Evolutionary conservation across 2,329 filamentous ascomycete species (phyloP).

Genomic region (Aspergillus carbonarius): DNA sequence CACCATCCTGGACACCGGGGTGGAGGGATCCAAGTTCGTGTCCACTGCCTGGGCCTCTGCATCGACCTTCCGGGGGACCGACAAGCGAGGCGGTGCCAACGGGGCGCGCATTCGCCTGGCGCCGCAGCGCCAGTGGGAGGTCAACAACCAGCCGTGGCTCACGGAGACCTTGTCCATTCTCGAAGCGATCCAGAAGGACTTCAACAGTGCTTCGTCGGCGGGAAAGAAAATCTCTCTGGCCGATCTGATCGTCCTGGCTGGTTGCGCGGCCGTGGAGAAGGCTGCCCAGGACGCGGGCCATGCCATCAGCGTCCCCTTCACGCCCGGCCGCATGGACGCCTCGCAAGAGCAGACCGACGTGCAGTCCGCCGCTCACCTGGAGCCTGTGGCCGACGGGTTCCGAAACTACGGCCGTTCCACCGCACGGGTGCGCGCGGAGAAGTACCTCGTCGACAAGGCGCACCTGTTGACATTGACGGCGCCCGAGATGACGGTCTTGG

Average conservation of each 20-base stretch:
- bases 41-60: slow-evolving; percentile 68
- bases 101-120: slow-evolving; percentile 73
- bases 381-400: slow-evolving; percentile 73
- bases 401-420: slow-evolving; percentile 71
- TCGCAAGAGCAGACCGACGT: slow-evolving; percentile 70
- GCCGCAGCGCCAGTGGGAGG: slow-evolving; percentile 70
- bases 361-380: slow-evolving; percentile 62
- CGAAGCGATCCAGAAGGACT: slow-evolving; percentile 64
- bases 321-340: slow-evolving; percentile 70
- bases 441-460: slow-evolving; percentile 70
- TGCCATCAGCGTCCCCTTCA: slow-evolving; percentile 66
- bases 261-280: slow-evolving; percentile 69
- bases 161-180: slow-evolving; percentile 61
- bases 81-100: slow-evolving; percentile 82
- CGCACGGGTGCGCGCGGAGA: slow-evolving; percentile 62
- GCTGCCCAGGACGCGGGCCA: slow-evolving; percentile 48
- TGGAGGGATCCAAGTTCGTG: slow-evolving; percentile 63
- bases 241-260: slow-evolving; percentile 75
- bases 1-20: slow-evolving; percentile 62
- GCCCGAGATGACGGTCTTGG: slow-evolving; percentile 68
- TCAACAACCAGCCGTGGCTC: slow-evolving; percentile 71
- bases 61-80: slow-evolving; percentile 69
- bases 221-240: slow-evolving; percentile 75
- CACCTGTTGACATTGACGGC: slow-evolving; percentile 68
- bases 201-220: slow-evolving; percentile 54